phyloP scores from a whole-genome alignment of 1,284 basidiomycete species.

The Puccinia triticina region DNA sequence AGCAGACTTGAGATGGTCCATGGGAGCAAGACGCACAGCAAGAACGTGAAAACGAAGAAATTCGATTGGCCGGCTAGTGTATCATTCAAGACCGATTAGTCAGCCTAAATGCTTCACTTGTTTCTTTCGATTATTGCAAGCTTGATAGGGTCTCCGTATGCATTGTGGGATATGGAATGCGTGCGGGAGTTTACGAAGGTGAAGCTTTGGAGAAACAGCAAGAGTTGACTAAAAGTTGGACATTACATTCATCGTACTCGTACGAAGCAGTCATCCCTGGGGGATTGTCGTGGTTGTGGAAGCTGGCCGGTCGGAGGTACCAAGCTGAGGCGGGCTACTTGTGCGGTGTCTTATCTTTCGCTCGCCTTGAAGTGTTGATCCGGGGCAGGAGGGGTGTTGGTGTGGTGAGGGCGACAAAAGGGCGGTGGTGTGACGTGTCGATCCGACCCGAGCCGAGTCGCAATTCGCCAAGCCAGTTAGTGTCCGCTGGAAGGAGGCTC shows the following conservation, averaged over 20 bases:
- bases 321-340: neutral
- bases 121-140: neutral
- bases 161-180: neutral
- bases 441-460: too few species aligned
- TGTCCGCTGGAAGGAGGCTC: too few species aligned
- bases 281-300: neutral
- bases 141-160: neutral
- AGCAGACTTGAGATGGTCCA: slow-evolving; percentile 67
- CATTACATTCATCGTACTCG: slow-evolving; percentile 50
- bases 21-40: slow-evolving; percentile 77
- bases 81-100: too few species aligned
- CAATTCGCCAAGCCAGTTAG: too few species aligned
- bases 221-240: neutral
- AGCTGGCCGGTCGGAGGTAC: neutral
- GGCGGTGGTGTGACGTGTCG: too few species aligned
- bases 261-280: slow-evolving; percentile 46
- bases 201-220: neutral
- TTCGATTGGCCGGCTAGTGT: slow-evolving; percentile 61
- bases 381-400: too few species aligned
- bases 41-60: slow-evolving; percentile 84
- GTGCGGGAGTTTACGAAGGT: neutral
- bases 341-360: too few species aligned
- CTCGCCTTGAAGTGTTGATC: too few species aligned
- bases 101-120: neutral
- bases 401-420: too few species aligned